Base-by-base conservation (phyloP, 768 basidiomycete genomes). In the Kwoniella botswanensis region DNA sequence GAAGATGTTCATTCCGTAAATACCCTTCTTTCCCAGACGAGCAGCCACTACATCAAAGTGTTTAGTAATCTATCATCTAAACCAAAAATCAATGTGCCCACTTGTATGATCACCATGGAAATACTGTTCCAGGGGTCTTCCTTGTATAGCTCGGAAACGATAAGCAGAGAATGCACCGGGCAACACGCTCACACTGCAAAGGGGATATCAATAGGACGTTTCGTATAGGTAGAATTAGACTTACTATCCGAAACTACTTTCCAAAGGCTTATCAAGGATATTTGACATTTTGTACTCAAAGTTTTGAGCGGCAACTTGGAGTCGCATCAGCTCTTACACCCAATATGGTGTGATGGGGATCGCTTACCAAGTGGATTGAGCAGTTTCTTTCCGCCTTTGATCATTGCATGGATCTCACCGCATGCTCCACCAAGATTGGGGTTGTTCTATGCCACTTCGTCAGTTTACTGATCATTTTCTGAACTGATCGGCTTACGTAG, bases 11-110 rank as follows among this genome's bases (percentile, higher is more conserved):
- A 97, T 97, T 56, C 94, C 94, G 72, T 96, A 90, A 66, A 95
- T 93, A 84, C 95, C 96, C 85, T 97, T 95, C 26, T 89, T 86
- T 12, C 96, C 96, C 56, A 97, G 89, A 64, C 95, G 90, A 73
- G 93, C 93, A 18, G 95, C 94, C 77, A 97, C 86, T 35, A 82
- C 11, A 15, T 54, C 35, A 35, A 7, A 44, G 24, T n/a, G 5
- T 17, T 56, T 22, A 42, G 52, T 21, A 57, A n/a, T 35, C 7
- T 17, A 35, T 15, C 21, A 3, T 7, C 6, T 7, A 9, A 18
- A 18, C 29, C 22, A 65, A n/a, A 22, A 4, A 22, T 17, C 3
- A 12, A 0, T n/a, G 17, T 73, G 70, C 76, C 3, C 70, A 63
- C 76, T 77, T 68, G 78, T 81, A 68, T 75, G 73, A 54, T 81